Conservation (phyloP, 1,139 yeast species). For the Yamadazyma jaroonii region DNA sequence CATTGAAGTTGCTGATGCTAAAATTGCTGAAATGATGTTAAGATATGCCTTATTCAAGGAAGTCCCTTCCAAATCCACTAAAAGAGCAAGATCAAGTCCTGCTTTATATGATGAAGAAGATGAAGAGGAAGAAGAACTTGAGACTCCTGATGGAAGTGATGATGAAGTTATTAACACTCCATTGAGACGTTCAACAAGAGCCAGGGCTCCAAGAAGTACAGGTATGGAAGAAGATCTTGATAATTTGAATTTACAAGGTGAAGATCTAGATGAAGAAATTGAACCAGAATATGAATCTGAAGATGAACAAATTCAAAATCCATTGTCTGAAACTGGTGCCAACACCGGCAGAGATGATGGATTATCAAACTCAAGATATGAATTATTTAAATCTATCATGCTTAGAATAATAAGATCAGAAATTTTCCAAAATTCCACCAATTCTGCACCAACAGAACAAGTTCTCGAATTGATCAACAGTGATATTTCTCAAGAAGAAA, state of each 20-base stretch:
- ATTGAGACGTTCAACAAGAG: conserved; percentile 1
- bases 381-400: conserved; percentile 42
- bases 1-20: conserved; percentile 77
- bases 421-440: conserved; percentile 42
- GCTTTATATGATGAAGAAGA: conserved; percentile 14
- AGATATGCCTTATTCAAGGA: conserved; percentile 87
- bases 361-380: conserved; percentile 51
- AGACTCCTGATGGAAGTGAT: conserved; percentile 22
- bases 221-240: conserved; percentile 16
- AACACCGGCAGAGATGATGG: conserved; percentile 17
- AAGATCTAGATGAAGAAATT: conserved; percentile 17
- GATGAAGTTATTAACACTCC: conserved; percentile 19
- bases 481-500: conserved; percentile 59
- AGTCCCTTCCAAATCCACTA: conserved; percentile 39
- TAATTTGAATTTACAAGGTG: conserved; percentile 16
- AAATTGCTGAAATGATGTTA: conserved; percentile 80
- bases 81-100: conserved; percentile 30
- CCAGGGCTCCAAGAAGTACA: not conserved
- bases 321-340: conserved; percentile 25
- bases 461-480: conserved; percentile 48
- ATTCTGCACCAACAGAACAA: conserved; percentile 43
- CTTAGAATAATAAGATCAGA: conserved; percentile 47
- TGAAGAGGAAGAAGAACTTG: conserved; percentile 20
- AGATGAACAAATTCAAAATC: conserved; percentile 14
- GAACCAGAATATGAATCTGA: conserved; percentile 18